A percentile compares a stretch with the other conserved stretches of the same genome.
These are phyloP conservation scores for Fallopia convolvulus DNA, from an alignment of 148 eudicot genomes.

Conservation along the genomic window DNA sequence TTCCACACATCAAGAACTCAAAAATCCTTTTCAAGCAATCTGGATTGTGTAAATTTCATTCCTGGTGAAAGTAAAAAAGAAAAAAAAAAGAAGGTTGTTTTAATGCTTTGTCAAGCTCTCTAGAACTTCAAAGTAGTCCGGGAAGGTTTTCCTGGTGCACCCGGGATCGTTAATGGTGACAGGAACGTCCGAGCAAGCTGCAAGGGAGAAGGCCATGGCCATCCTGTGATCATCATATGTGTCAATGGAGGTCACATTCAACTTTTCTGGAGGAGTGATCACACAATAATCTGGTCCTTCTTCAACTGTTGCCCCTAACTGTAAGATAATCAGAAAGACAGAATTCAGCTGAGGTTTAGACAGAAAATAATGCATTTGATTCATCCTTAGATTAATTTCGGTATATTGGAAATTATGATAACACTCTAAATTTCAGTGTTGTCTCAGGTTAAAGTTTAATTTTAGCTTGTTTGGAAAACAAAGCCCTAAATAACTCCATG, in stretches of 20 bases:
- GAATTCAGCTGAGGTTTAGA: neutral
- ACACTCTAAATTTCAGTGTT: neutral
- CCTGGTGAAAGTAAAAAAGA: neutral
- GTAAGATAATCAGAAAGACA: conserved; percentile 10
- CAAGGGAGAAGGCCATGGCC: conserved; percentile 99
- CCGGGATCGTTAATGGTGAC: conserved; percentile 91
- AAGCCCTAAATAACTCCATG: neutral
- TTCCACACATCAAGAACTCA: conserved; percentile 3
- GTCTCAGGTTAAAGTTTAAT: neutral
- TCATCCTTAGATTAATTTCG: neutral
- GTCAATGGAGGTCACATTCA: conserved; percentile 78
- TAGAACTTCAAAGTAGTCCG: conserved; percentile 89
- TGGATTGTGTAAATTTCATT: neutral
- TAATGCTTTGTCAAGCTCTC: conserved; percentile 57
- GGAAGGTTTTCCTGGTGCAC: conserved; percentile 96
- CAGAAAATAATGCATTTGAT: no score
- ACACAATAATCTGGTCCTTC: conserved; percentile 95
- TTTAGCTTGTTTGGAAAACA: neutral
- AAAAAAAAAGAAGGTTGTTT: neutral
- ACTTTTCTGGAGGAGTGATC: conserved; percentile 86
- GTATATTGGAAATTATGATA: no score
- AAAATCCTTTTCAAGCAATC: neutral
- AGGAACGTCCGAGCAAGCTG: conserved; percentile 89
- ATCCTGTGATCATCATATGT: conserved; percentile 96
- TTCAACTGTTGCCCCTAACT: conserved; percentile 97